A percentile compares a stretch with the other conserved stretches of the same genome.
Evolutionary conservation across 2,329 filamentous ascomycete species (phyloP).

Genomic region (Talaromyces funiculosus): DNA sequence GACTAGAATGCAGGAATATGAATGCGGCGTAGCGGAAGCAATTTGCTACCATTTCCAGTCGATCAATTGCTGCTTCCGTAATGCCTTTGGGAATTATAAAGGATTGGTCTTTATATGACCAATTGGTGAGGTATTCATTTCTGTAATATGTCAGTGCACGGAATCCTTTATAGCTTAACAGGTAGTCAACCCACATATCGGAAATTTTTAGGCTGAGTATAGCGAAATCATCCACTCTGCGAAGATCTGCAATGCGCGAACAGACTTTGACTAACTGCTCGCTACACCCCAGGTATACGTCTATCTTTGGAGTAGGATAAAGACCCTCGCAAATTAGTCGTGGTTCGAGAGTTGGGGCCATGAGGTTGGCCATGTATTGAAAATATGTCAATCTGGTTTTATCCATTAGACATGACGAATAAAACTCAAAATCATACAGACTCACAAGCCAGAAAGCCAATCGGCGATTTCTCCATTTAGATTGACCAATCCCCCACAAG

Average conservation of each 20-base stretch:
- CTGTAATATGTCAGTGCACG: constrained; percentile 15
- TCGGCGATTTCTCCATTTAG: constrained; percentile 28
- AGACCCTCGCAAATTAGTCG: constrained; percentile 19
- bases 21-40: constrained; percentile 35
- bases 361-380: constrained; percentile 31
- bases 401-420: constrained; percentile 1
- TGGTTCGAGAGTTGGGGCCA: constrained; percentile 24
- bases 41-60: constrained; percentile 32
- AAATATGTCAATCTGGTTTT: constrained; percentile 29
- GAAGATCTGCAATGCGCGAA: constrained; percentile 29
- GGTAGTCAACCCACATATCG: constrained; percentile 23
- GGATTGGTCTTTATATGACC: constrained; percentile 24
- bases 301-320: constrained; percentile 25
- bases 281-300: constrained; percentile 35
- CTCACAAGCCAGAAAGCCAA: constrained; percentile 32
- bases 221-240: constrained; percentile 9
- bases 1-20: constrained; percentile 32
- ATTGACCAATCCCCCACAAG: constrained; percentile 27
- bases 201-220: constrained; percentile 22
- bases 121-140: constrained; percentile 27
- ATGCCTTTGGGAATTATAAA: constrained; percentile 30
- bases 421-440: neutral
- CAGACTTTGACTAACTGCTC: constrained; percentile 33
- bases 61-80: constrained; percentile 22
- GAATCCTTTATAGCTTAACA: neutral